A percentile compares a stretch with the other conserved stretches of the same genome.
Evolutionary conservation across 2,329 filamentous ascomycete species (phyloP).

Genomic region (Coleophoma crateriformis): DNA sequence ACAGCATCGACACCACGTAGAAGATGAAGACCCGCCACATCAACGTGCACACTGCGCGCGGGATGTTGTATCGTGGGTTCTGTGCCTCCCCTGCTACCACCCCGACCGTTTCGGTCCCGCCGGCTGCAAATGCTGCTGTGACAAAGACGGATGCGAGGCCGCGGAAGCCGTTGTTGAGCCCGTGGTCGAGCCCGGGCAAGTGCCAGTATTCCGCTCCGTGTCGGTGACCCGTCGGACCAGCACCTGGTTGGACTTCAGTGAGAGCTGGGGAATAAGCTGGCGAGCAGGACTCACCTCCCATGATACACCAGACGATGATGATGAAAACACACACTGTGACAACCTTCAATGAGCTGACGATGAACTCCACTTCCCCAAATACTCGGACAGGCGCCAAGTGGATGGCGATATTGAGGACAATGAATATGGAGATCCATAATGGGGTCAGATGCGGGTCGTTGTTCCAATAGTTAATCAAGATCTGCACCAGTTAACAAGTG

Average conservation of each 20-base stretch:
- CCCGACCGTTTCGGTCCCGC: conserved; percentile 44
- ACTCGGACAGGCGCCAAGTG: conserved; percentile 65
- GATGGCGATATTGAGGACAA: conserved; percentile 57
- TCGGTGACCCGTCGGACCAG: conserved; percentile 44
- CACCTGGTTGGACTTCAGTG: conserved; percentile 18
- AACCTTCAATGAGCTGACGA: conserved; percentile 71
- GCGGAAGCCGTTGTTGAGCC: conserved; percentile 39
- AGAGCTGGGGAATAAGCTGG: neutral
- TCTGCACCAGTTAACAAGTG: conserved; percentile 22
- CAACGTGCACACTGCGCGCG: conserved; percentile 41
- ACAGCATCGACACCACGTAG: conserved; percentile 43
- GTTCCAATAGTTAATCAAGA: conserved; percentile 75
- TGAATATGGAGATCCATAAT: conserved; percentile 64
- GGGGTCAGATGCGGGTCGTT: conserved; percentile 45
- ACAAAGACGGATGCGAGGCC: conserved; percentile 60
- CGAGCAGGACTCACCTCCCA: conserved; percentile 24
- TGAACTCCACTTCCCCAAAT: conserved; percentile 73
- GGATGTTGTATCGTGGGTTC: conserved; percentile 39
- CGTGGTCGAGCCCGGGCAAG: conserved; percentile 32
- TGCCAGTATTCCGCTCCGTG: conserved; percentile 42
- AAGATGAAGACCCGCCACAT: conserved; percentile 44
- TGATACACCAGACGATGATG: conserved; percentile 67
- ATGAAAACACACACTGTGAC: conserved; percentile 66
- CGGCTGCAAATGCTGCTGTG: conserved; percentile 59
- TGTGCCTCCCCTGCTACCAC: conserved; percentile 41